Evolutionary conservation across 2,329 filamentous ascomycete genomes (phyloP), one percentile per base, ranked within the genome.

Genomic region (Immersiporthe knoxdaviesiana): DNA sequence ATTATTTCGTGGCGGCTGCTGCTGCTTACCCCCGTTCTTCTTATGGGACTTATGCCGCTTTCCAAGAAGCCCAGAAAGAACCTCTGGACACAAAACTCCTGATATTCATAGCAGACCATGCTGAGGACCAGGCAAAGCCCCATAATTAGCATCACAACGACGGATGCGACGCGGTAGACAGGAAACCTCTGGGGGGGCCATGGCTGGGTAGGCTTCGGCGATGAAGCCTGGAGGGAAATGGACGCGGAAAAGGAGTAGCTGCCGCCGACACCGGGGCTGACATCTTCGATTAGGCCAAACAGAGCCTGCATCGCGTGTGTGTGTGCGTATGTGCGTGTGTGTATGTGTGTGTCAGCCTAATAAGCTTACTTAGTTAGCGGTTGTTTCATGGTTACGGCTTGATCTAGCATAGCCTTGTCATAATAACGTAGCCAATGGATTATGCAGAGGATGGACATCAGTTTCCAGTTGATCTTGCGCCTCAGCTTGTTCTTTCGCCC

Each of bases 41-140:
- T 77, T 81, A 62, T 84, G 0, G 87, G 87, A 0, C 83, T 85
- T 47, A 89, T 83, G 30, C 85, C 83, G 2, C 80, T 81, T 73
- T 89, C 87, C 0, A 89, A 75, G 7, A 87, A 80, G 0, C 87
- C 87, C 1, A 89, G 79, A 63, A 86, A 83, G 78, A 88, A 88
- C 4, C 85, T 77, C 72, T 87, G 83, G 0, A 78, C 81, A 37
- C 79, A 80, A 1, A 84, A 70, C 1, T 76, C 77, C 32, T 73
- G 75, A 68, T 79, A 83, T 30, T 77, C 78, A 5, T 73, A 75
- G 70, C 81, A 83, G 1, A 73, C 76, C 2, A 78, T 76, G 0
- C 81, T 83, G 27, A 77, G 71, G 60, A 82, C 77, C 27, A 82
- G 73, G 59, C 76, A 77, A 18, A 78, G 1, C 80, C 81, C 81